Evolutionary conservation across 257 asterid species (phyloP), one percentile per base, ranked within the genome.

Genomic region (Capsicum pubescens): DNA sequence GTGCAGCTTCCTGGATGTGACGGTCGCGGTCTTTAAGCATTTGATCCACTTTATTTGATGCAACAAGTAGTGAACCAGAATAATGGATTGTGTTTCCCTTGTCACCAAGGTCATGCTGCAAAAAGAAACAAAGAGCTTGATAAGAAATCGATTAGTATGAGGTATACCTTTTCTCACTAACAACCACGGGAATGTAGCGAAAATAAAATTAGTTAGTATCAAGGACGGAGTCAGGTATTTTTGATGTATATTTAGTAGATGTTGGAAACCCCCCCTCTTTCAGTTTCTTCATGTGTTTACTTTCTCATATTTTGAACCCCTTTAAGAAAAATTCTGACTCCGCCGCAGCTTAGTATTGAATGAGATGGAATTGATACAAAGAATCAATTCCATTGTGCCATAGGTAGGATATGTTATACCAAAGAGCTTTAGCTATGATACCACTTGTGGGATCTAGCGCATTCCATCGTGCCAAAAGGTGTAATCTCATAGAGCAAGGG

Each of bases 1-100:
- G 93, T 72, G 94, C 94, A 61, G 92, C 97, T 89, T 94, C 97
- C 86, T 93, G 95, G 82, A 95, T 91, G 80, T 91, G 90, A 8
- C 92, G 97, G 63, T 94, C 98, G 6, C 93, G 98, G 83, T 95
- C 99, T 88, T 90, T 94, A 61, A 95, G 95, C 89, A 95, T 89
- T 87, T 93, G 95, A 87, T 94, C 97, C 44, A 94, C 91, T 84
- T 93, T 93, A 86, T 86, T 91, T 50, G 95, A 82, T 50, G 93
- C 92, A 67, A 87, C 91, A 2, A 90, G 80, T 71, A 95, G 69
- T 35, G 99, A 95, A 78, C 99, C 98, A 0, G 99, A 95, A 71
- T 94, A 95, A 86, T 91, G 89, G 69, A 87, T 89, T 39, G 86
- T 88, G 85, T 87, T 87, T 84, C 89, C 95, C 59, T 91, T 89